Percentiles rank a stretch among this genome's conserved stretches.
Conservation (phyloP, 176 grass and related monocot genomes). For the Oryza rufipogon region DNA sequence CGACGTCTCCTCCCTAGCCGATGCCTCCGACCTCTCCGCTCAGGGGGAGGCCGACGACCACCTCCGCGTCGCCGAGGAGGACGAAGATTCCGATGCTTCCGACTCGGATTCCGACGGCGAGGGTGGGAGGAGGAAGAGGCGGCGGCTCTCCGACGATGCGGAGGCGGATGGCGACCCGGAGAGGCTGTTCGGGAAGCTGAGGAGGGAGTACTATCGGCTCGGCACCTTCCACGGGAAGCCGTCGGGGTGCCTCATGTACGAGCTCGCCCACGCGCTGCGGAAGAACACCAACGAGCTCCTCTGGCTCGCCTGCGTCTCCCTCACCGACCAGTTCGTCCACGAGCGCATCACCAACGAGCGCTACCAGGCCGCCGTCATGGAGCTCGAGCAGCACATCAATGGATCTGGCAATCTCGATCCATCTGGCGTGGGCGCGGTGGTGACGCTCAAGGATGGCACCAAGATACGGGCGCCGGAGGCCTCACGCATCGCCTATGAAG, state of each 20-base stretch:
- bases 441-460: constrained; percentile 88
- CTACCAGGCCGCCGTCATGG: constrained; percentile 80
- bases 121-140: constrained; percentile 53
- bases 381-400: constrained; percentile 93
- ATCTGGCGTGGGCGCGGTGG: constrained; percentile 43
- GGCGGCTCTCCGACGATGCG: constrained; percentile 32
- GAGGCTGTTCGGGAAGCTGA: constrained; percentile 63
- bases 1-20: constrained; percentile 71
- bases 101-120: constrained; percentile 51
- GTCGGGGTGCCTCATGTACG: constrained; percentile 87
- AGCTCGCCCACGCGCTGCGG: constrained; percentile 71
- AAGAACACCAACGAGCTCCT: constrained; percentile 89
- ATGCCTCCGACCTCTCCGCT: constrained; percentile 67
- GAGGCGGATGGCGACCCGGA: constrained; percentile 58
- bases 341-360: constrained; percentile 91
- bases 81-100: constrained; percentile 38
- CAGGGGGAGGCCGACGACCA: constrained; percentile 46
- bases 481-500: constrained; percentile 87
- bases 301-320: constrained; percentile 85
- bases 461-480: constrained; percentile 76
- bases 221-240: constrained; percentile 92
- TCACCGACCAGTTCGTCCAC: constrained; percentile 92
- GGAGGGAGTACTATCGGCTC: constrained; percentile 78
- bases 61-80: constrained; percentile 2
- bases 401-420: constrained; percentile 68